Percentiles rank a stretch among this genome's conserved stretches.
Conservation (phyloP, 805 yeast genomes). For the Soucietia sequanensis region DNA sequence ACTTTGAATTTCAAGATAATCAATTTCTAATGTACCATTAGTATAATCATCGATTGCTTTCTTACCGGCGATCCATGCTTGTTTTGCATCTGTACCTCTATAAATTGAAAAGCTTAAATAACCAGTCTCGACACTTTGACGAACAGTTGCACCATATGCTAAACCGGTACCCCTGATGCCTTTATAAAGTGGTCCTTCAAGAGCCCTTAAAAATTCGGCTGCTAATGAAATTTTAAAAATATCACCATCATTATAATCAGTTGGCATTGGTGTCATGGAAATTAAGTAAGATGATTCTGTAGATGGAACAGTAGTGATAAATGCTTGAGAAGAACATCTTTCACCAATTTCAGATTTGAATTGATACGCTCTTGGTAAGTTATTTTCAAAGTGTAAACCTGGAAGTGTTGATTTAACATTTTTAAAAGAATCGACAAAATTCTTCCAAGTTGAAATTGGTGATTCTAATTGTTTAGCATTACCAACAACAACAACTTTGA, state of each 20-base stretch:
- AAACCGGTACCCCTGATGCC: conserved; percentile 93
- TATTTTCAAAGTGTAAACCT: conserved; percentile 13
- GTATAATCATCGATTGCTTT: conserved; percentile 62
- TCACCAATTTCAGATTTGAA: conserved; percentile 58
- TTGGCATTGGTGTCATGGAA: conserved; percentile 59
- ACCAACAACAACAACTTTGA: conserved; percentile 70
- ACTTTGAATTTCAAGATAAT: conserved; percentile 60
- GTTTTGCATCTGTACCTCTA: conserved; percentile 79
- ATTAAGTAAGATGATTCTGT: conserved; percentile 77
- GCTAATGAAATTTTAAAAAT: conserved; percentile 70
- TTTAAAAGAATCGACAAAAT: conserved; percentile 25
- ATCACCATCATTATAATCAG: conserved; percentile 48
- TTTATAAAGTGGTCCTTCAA: conserved; percentile 97
- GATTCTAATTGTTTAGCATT: conserved; percentile 50
- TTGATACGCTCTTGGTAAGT: conserved; percentile 53
- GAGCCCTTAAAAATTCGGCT: conserved; percentile 73
- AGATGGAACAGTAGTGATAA: conserved; percentile 72
- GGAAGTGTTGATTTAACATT: conserved; percentile 13
- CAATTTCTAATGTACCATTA: conserved; percentile 53
- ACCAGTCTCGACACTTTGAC: conserved; percentile 62
- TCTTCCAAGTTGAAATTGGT: conserved; percentile 63
- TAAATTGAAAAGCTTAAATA: conserved; percentile 65
- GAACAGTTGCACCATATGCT: conserved; percentile 82
- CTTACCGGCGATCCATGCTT: conserved; percentile 62
- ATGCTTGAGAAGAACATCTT: conserved; percentile 52